Conservation (phyloP, 2,329 filamentous ascomycete species). For the Xylariaceae sp. region DNA sequence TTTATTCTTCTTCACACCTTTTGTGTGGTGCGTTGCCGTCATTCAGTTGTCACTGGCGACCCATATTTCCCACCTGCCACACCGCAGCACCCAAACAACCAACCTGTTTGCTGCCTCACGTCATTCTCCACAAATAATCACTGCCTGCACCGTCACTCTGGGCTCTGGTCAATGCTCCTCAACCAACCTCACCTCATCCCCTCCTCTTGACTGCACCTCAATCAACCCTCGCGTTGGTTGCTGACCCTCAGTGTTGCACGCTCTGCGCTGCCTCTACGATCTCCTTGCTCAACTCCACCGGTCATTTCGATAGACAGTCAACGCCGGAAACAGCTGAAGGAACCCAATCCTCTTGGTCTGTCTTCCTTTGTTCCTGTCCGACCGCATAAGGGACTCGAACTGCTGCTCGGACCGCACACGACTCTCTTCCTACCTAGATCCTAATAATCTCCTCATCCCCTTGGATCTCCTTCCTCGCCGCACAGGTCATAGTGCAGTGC, state of each 20-base stretch:
- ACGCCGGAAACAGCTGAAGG: slow-evolving; percentile 13
- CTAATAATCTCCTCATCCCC: slow-evolving; percentile 9
- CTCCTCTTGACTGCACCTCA: not conserved
- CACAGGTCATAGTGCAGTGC: slow-evolving; percentile 34
- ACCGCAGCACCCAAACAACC: not conserved
- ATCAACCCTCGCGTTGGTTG: not conserved
- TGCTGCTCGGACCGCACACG: slow-evolving; percentile 14
- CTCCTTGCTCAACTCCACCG: slow-evolving; percentile 13
- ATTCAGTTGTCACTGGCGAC: slow-evolving; percentile 3
- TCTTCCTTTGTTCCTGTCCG: slow-evolving; percentile 23
- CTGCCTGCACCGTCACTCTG: not conserved
- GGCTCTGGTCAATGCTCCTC: not conserved
- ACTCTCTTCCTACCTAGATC: slow-evolving; percentile 8
- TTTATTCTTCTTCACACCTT: not conserved
- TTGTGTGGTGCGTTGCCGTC: slow-evolving; percentile 4
- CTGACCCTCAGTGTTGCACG: slow-evolving; percentile 3
- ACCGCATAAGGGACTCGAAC: slow-evolving; percentile 22
- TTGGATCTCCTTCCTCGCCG: slow-evolving; percentile 20
- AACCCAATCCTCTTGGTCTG: slow-evolving; percentile 16
- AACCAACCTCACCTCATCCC: not conserved
- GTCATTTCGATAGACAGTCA: slow-evolving; percentile 11
- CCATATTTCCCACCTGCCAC: slow-evolving; percentile 3
- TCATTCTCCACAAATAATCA: slow-evolving; percentile 1
- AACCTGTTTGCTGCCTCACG: not conserved
- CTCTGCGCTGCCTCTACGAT: slow-evolving; percentile 12